Base-by-base conservation (phyloP, 1,139 yeast species). In the Chernovozyma sophiae-reginae region DNA sequence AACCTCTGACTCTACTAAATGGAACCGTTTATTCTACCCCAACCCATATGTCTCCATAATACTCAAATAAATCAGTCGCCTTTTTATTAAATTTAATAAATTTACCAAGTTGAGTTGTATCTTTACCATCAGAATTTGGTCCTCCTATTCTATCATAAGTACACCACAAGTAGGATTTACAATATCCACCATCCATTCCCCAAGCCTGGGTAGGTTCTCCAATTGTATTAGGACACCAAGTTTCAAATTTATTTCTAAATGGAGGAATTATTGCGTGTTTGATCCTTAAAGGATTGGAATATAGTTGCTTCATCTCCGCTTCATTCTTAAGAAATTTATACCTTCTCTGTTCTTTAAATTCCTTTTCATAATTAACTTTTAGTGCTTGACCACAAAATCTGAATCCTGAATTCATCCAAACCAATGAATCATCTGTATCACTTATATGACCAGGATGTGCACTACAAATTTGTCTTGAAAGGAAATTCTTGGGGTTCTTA, bases 371-470 rank as follows among this genome's bases (percentile, higher is more conserved):
- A 36, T 58, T 44, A 4, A 59, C 51, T 12, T 25, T 32, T 14
- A 52, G 45, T n/a, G 47, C 40, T 42, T 62, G 59, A 2, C 62
- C 64, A 49, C 68, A 62, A 40, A 48, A 59, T 38, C 49, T 43
- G 40, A 50, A 62, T 2, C 68, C 68, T 1, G 68, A 62, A 37
- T 62, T 62, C 34, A 62, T 53, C 68, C 68, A 62, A 13, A 53
- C 46, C 14, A 62, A 42, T 1, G 62, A 37, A 37, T 51, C 48
- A n/a, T 51, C 55, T 41, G 60, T 65, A 39, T 57, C 61, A 16
- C 60, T 62, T 32, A 60, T 42, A 45, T 70, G 75, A 4, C 69
- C 75, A 1, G 77, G 75, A 45, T 69, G 75, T 12, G 69, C 62
- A 4, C 72, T 59, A 41, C 75, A 69, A 5, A 69, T 30, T 44